Evolutionary conservation across 176 grass and related monocot species (phyloP).

Genomic region (Oryza punctata): DNA sequence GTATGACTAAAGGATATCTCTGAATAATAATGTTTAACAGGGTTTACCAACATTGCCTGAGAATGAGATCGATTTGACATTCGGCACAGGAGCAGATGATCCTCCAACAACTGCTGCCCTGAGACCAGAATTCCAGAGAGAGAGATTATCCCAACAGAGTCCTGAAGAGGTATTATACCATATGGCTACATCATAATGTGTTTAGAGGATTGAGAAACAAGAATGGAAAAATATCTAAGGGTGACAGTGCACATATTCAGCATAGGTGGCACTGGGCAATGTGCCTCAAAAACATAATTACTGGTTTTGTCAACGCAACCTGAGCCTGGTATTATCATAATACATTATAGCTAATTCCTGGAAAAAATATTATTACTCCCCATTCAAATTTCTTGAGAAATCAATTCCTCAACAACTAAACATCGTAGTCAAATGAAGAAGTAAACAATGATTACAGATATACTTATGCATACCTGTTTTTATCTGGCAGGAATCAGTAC

Average conservation of each 20-base stretch:
- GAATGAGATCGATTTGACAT: constrained; percentile 41
- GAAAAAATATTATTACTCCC: background rate
- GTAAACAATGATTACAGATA: no score
- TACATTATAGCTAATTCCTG: background rate
- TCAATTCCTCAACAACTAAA: constrained; percentile 12
- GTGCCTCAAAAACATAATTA: background rate
- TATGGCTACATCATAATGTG: constrained; percentile 14
- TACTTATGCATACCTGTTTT: constrained; percentile 24
- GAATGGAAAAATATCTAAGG: background rate
- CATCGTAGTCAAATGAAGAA: background rate
- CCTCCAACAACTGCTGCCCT: constrained; percentile 57
- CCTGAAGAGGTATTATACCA: constrained; percentile 55
- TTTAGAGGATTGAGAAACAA: no score
- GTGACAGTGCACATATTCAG: background rate
- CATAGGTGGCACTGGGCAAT: background rate
- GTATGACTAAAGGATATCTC: background rate
- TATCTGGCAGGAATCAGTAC: constrained; percentile 53
- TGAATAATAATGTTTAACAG: constrained; percentile 42
- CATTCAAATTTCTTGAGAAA: background rate
- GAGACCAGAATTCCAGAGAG: constrained; percentile 56
- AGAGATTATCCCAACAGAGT: constrained; percentile 58
- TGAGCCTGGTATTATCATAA: background rate
- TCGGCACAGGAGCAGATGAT: constrained; percentile 33
- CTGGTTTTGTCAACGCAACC: constrained; percentile 3
- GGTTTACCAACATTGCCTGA: constrained; percentile 60